Evolutionary conservation across 2,329 filamentous ascomycete genomes (phyloP), one percentile per base, ranked within the genome.

Genomic region (Fusarium anguioides): DNA sequence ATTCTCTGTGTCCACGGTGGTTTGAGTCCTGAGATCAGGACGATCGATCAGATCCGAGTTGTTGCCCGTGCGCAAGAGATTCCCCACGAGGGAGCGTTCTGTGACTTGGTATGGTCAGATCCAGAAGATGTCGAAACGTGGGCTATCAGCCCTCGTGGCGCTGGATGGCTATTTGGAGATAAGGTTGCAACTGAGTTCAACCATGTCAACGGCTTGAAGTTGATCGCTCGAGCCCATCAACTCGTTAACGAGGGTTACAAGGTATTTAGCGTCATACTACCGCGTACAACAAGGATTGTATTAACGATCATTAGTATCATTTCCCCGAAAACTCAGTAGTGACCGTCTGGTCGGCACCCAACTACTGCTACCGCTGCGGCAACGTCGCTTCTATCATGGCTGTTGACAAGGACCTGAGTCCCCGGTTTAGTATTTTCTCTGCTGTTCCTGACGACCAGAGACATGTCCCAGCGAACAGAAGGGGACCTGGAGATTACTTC

Each of bases 221-320:
- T 98, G 74, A 99, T 99, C 75, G 87, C 97, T 26, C 91, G 96
- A 47, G 96, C 96, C n/a, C 96, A 99, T 80, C 96, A 99, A 81
- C 86, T 99, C 4, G 97, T 97, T 72, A 97, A 99, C 74, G 96
- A 99, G 81, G 96, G 96, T 6, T 99, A 97, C 80, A 97, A 99
- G 85, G 92, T 97, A 74, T 65, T 78, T 69, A 41, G 17, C 35
- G 17, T 37, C 17, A 8, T 24, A 39, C 17, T 20, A 4, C 9
- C 31, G 49, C 23, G 50, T 27, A 50, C 23, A 49, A 36, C 58
- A 58, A 50, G 44, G 39, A n/a, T 31, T 15, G 8, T 64, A 18
- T 75, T 81, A 71, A 81, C 64, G 5, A 26, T 29, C 8, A 49
- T 31, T 56, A 93, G 87, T 98, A 96, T 78, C 95, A 98, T 77